Conservation (phyloP, 2,329 filamentous ascomycete genomes). For the Epichloe scottii region DNA sequence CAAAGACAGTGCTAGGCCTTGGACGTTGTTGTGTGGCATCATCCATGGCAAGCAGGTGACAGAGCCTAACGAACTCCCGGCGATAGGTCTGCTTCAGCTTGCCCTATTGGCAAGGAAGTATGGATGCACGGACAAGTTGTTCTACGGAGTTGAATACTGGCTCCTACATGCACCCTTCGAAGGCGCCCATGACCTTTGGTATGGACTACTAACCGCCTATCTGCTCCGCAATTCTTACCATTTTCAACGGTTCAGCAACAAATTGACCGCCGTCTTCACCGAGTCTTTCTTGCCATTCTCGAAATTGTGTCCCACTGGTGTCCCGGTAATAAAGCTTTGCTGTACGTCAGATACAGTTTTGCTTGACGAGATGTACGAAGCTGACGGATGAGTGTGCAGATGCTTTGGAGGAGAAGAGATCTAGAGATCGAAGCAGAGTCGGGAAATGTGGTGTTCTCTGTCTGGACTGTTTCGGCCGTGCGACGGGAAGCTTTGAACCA, state of each 20-base stretch:
- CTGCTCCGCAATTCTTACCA: background rate
- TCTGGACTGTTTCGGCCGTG: background rate
- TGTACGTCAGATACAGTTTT: background rate
- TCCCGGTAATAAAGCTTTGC: background rate
- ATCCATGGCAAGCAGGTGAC: background rate
- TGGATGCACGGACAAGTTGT: background rate
- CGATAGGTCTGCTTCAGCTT: background rate
- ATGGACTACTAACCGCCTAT: background rate
- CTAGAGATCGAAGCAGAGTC: background rate
- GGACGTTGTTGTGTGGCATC: background rate
- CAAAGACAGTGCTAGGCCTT: background rate
- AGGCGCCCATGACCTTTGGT: background rate
- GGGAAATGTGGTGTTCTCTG: background rate
- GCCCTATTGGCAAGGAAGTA: background rate
- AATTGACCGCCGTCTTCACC: background rate
- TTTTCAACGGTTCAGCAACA: background rate
- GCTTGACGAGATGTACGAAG: background rate
- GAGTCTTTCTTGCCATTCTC: background rate
- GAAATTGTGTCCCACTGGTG: background rate
- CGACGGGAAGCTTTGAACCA: background rate
- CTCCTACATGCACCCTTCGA: background rate
- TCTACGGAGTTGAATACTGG: background rate
- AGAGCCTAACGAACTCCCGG: background rate
- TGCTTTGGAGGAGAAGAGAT: background rate
- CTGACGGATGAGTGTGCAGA: background rate